phyloP scores from a whole-genome alignment of 768 basidiomycete species.

The Cubamyces sp. region DNA sequence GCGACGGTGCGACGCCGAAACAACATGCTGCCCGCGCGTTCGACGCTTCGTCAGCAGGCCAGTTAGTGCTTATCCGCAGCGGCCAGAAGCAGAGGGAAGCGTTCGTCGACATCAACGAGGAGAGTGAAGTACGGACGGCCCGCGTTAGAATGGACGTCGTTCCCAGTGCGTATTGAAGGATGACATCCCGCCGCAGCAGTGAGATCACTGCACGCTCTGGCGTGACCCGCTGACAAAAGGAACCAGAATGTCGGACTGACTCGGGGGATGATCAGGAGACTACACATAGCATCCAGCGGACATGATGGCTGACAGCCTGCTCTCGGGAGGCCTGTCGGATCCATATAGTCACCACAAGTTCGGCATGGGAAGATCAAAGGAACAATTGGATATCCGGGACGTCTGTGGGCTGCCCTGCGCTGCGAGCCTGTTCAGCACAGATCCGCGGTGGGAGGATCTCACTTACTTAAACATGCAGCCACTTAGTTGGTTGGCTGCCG shows the following conservation, averaged over 20 bases:
- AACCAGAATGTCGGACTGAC: too few species aligned
- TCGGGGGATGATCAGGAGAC: too few species aligned
- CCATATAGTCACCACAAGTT: too few species aligned
- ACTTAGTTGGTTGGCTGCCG: too few species aligned
- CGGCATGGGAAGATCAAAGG: too few species aligned
- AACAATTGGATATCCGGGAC: too few species aligned
- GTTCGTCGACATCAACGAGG: background rate
- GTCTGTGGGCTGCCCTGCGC: too few species aligned
- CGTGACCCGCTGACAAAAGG: background rate
- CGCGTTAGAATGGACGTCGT: slow-evolving; percentile 1
- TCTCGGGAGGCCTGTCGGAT: too few species aligned
- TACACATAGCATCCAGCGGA: too few species aligned
- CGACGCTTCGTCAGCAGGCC: background rate
- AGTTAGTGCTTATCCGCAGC: slow-evolving; percentile 2
- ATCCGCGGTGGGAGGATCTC: background rate
- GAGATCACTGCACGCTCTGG: background rate
- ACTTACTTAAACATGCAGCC: background rate
- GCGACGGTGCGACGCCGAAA: background rate
- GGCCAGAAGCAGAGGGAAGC: background rate
- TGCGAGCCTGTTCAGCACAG: background rate
- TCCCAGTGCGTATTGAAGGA: background rate
- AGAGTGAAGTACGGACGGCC: background rate
- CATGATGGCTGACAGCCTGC: too few species aligned
- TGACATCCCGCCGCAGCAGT: background rate
- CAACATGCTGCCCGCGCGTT: background rate